These are phyloP conservation scores for Naganishia onofrii DNA, from an alignment of 768 basidiomycete species.

Conservation along the genomic window DNA sequence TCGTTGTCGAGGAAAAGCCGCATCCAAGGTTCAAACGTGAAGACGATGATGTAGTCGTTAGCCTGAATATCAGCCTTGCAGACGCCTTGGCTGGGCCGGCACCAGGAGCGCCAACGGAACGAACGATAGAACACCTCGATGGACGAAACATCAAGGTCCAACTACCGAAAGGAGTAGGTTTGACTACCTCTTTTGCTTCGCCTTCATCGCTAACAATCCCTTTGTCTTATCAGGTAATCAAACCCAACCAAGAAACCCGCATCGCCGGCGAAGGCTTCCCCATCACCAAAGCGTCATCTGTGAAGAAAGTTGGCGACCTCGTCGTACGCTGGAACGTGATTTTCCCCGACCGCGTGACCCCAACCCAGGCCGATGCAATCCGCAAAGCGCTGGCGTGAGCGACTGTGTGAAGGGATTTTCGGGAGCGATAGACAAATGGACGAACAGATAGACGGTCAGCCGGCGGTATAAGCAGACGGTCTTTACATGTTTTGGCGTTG, in stretches of 20 bases:
- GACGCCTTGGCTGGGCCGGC: slow-evolving; percentile 69
- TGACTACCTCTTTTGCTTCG: neutral
- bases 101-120: slow-evolving; percentile 53
- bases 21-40: slow-evolving; percentile 72
- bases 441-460: neutral
- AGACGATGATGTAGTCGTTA: slow-evolving; percentile 65
- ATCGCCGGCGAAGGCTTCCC: slow-evolving; percentile 68
- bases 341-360: slow-evolving; percentile 74
- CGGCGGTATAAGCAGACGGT: neutral
- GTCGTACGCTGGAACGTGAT: slow-evolving; percentile 73
- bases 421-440: neutral
- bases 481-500: slow-evolving; percentile 16
- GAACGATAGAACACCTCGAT: slow-evolving; percentile 69
- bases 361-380: slow-evolving; percentile 75
- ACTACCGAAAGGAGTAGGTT: slow-evolving; percentile 58
- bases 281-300: slow-evolving; percentile 71
- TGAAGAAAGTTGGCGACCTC: slow-evolving; percentile 76
- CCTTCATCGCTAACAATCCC: neutral
- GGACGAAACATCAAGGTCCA: slow-evolving; percentile 71
- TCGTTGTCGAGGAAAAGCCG: slow-evolving; percentile 93
- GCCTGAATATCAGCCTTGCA: slow-evolving; percentile 66
- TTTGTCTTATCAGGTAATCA: slow-evolving; percentile 41
- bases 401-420: neutral
- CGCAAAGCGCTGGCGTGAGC: slow-evolving; percentile 59
- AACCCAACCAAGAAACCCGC: slow-evolving; percentile 64